phyloP scores from a whole-genome alignment of 441 rosid genomes.

The Croton setiger region DNA sequence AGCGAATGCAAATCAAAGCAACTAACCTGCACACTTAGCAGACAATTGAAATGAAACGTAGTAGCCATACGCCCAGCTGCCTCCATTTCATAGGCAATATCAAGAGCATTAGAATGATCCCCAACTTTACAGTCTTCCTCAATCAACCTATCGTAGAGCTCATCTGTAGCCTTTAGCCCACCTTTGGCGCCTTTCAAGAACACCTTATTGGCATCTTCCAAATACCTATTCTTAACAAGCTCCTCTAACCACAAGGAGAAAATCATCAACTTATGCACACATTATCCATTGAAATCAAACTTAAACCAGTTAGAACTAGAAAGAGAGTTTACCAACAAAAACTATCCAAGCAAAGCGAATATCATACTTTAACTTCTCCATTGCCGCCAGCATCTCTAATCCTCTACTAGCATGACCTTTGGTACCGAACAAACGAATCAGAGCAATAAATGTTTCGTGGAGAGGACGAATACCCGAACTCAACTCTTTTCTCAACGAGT shows the following conservation, averaged over 20 bases:
- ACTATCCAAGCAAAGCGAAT: slow-evolving; percentile 85
- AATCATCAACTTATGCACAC: background rate
- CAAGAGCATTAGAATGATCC: slow-evolving; percentile 94
- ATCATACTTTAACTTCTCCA: slow-evolving; percentile 77
- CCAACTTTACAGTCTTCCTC: slow-evolving; percentile 89
- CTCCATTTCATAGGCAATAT: slow-evolving; percentile 95
- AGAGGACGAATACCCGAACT: slow-evolving; percentile 78
- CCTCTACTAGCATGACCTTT: slow-evolving; percentile 70
- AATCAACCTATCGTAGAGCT: slow-evolving; percentile 80
- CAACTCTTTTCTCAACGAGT: slow-evolving; percentile 76
- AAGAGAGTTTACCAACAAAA: slow-evolving; percentile 63
- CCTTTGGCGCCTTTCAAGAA: slow-evolving; percentile 83
- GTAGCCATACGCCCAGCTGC: slow-evolving; percentile 94
- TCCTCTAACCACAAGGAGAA: slow-evolving; percentile 47
- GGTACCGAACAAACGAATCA: slow-evolving; percentile 69
- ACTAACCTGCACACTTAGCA: slow-evolving; percentile 90
- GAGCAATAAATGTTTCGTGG: slow-evolving; percentile 72
- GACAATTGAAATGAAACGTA: slow-evolving; percentile 92
- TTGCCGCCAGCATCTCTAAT: slow-evolving; percentile 71
- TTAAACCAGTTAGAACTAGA: background rate
- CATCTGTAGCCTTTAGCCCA: slow-evolving; percentile 78
- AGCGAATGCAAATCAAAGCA: slow-evolving; percentile 3
- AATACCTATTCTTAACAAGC: slow-evolving; percentile 61
- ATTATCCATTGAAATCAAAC: background rate
- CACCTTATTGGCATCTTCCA: slow-evolving; percentile 89